Base-by-base conservation (phyloP, 345 rosid genomes). In the Crucihimalaya himalaica region DNA sequence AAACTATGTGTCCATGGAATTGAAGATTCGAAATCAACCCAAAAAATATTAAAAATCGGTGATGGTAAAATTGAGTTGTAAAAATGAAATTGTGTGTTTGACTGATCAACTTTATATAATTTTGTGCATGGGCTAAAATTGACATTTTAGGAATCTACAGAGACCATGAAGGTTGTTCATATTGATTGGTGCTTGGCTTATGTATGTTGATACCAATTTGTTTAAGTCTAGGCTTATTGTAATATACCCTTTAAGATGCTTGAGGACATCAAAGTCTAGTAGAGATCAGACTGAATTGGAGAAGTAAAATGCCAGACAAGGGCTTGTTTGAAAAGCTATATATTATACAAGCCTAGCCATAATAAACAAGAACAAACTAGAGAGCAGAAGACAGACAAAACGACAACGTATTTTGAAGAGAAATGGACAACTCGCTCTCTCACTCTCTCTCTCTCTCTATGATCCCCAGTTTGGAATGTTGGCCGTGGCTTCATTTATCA, bases 401-500 rank as follows among this genome's bases (percentile, higher is more conserved):
- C 23, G 18, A 25, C 35, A 74, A 25, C 18, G 32, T 66, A 20
- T 1, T 53, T 27, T 56, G 23, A 37, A 28, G 15, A 66, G 65
- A 65, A 50, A 39, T 58, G 54, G 5, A 12, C 50, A 58, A n/a
- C 46, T 35, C 3, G 11, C 16, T n/a, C 8, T 45, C 45, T 15
- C 56, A 5, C 6, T 46, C 40, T 61, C 15, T 46, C n/a, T 28
- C 14, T 23, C 29, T 39, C 60, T 46, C 66, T 79, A 85, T 8
- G 82, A 76, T 13, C 82, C 89, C 98, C 98, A 93, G 37, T 87
- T 89, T 43, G 88, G 98, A 68, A 88, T 87, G 73, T 86, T 93
- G 20, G 94, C 82, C 0, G 97, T 93, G 39, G 98, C 98, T 83
- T 93, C 98, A 15, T 93, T 93, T 39, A 91, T 87, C 98, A 93